Evolutionary conservation across 2,329 filamentous ascomycete genomes (phyloP), one percentile per base, ranked within the genome.

Genomic region (Thelonectria discophora): DNA sequence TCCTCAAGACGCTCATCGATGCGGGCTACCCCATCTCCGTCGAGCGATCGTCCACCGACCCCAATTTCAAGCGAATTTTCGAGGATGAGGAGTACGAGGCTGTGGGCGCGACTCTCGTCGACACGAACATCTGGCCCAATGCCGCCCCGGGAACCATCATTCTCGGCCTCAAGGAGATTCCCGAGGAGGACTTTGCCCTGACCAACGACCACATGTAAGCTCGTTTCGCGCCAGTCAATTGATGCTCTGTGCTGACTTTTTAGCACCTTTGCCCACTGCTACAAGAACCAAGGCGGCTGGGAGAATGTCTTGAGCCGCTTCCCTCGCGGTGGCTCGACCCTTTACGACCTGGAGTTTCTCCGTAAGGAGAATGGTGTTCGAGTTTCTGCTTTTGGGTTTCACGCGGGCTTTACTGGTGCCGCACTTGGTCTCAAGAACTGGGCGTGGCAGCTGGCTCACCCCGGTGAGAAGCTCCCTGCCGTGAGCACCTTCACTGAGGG

Each of bases 311-410:
- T 97, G n/a, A 84, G 88, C 59, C 86, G 94, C 58, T 97, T 93
- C 77, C 85, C 90, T 27, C 85, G 87, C 21, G 93, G 92, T 60
- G 67, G 67, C 5, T 70, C 66, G 6, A 46, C 65, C 9, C 86
- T 97, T n/a, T 86, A 93, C 63, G 94, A 97, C 73, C 85, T 97
- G 51, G 93, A 97, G 76, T 97, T 97, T 76, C 13, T 32, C 34
- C 34, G 86, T 50, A 90, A 95, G 69, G 86, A 50, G n/a, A 83
- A 80, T 30, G 91, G 91, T 39, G 83, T 90, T 48, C 81, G 91
- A 63, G 88, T 94, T 1, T 89, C 89, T 9, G 88, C 88, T 1
- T 92, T 93, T 70, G 86, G 89, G 13, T 91, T 88, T 77, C 86
- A 89, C 63, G 92, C 92, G 30, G 92, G 92, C 18, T 95, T 91